A percentile compares a stretch with the other conserved stretches of the same genome.
Conservation (phyloP, 2,329 filamentous ascomycete genomes). For the Xylariales sp. region DNA sequence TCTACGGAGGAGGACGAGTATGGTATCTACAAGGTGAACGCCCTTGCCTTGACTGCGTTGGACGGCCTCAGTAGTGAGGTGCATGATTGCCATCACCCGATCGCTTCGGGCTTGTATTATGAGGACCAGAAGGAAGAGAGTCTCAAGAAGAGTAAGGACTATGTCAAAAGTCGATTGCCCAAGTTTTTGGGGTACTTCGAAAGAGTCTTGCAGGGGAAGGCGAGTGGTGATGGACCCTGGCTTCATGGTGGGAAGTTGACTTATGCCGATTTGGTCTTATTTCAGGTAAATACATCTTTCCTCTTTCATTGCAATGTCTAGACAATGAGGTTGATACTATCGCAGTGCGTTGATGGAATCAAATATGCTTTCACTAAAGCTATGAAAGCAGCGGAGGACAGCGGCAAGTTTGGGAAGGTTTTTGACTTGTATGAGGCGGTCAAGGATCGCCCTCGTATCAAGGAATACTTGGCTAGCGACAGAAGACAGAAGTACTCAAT, state of each 20-base stretch:
- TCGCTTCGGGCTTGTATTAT: slow-evolving; percentile 57
- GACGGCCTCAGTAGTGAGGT: slow-evolving; percentile 67
- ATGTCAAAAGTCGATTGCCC: slow-evolving; percentile 57
- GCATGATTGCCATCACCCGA: slow-evolving; percentile 73
- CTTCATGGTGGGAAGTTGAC: slow-evolving; percentile 61
- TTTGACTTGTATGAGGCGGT: slow-evolving; percentile 63
- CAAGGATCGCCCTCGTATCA: slow-evolving; percentile 58
- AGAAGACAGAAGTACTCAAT: slow-evolving; percentile 56
- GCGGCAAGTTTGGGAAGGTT: slow-evolving; percentile 53
- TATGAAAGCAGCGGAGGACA: slow-evolving; percentile 46
- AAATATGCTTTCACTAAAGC: slow-evolving; percentile 68
- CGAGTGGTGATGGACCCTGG: slow-evolving; percentile 55
- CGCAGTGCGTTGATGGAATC: slow-evolving; percentile 50
- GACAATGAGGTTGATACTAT: background rate
- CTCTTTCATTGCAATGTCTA: no score
- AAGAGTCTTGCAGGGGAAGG: slow-evolving; percentile 55
- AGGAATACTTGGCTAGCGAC: slow-evolving; percentile 63
- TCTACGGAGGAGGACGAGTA: slow-evolving; percentile 29
- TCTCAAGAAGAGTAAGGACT: slow-evolving; percentile 51
- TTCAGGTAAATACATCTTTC: slow-evolving; percentile 48
- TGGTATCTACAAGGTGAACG: slow-evolving; percentile 55
- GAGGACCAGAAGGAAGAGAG: slow-evolving; percentile 71
- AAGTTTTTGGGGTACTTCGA: slow-evolving; percentile 72
- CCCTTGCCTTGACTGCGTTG: slow-evolving; percentile 62
- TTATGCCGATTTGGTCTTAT: slow-evolving; percentile 70